Conservation (phyloP, 2,329 filamentous ascomycete species). For the Decorospora gaudefroyi region DNA sequence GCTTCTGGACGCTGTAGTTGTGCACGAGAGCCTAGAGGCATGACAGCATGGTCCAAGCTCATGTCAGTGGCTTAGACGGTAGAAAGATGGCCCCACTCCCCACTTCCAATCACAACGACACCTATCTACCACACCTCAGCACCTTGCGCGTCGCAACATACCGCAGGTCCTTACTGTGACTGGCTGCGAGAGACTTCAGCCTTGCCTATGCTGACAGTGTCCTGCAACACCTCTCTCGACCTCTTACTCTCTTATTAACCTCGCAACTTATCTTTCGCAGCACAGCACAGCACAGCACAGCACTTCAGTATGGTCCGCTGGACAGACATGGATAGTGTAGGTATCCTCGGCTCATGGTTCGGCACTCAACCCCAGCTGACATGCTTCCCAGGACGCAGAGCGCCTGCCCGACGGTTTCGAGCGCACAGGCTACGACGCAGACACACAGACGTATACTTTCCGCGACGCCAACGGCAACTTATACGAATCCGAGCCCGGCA, state of each 20-base stretch:
- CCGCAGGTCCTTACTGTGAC: not conserved
- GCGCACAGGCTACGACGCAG: constrained; percentile 62
- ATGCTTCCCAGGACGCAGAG: constrained; percentile 50
- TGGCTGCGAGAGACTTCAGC: not conserved
- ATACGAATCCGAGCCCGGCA: constrained; percentile 59
- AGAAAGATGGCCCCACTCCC: not conserved
- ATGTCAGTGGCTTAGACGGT: too few species aligned
- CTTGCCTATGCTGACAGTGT: not conserved
- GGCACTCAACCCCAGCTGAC: not conserved
- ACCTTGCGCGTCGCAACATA: not conserved
- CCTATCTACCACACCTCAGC: not conserved
- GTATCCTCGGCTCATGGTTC: not conserved
- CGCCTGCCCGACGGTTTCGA: constrained; percentile 61
- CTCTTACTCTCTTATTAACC: not conserved
- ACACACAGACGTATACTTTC: constrained; percentile 60
- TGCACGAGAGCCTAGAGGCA: too few species aligned
- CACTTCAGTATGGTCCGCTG: constrained; percentile 32
- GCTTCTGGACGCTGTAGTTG: too few species aligned
- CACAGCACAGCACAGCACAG: constrained; percentile 5
- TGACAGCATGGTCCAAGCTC: too few species aligned
- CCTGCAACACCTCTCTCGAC: not conserved
- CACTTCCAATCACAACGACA: not conserved
- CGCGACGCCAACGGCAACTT: constrained; percentile 54
- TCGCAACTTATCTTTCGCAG: constrained; percentile 4
- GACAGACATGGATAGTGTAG: constrained; percentile 32